phyloP scores from a whole-genome alignment of 495 filamentous ascomycete species.

The Penicillium riverlandense region DNA sequence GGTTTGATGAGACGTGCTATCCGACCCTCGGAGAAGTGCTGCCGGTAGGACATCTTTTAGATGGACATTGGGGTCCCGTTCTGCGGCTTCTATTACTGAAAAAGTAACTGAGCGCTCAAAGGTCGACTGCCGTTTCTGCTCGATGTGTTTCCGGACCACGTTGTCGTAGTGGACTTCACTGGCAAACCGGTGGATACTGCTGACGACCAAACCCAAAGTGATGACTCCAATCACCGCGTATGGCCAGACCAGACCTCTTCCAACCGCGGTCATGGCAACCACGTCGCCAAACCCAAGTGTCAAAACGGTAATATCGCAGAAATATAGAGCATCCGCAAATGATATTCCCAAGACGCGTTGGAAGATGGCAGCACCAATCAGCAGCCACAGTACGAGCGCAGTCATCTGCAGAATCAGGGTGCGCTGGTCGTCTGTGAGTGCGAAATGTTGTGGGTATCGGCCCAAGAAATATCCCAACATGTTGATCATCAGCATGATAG shows the following conservation, averaged over 20 bases:
- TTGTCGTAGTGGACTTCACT: conserved; percentile 57
- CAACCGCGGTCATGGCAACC: conserved; percentile 36
- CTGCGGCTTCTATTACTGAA: conserved; percentile 2
- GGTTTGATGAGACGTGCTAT: conserved; percentile 7
- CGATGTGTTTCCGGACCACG: conserved; percentile 56
- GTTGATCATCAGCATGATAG: conserved; percentile 61
- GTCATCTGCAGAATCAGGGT: conserved; percentile 61
- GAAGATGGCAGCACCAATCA: conserved; percentile 53
- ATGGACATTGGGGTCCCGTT: not conserved
- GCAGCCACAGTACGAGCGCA: conserved; percentile 54
- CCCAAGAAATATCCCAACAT: conserved; percentile 73
- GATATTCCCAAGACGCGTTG: conserved; percentile 36
- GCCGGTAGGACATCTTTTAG: conserved; percentile 1
- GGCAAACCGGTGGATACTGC: conserved; percentile 69
- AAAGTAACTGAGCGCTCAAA: conserved; percentile 46
- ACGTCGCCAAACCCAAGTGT: conserved; percentile 63
- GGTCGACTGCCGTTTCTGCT: conserved; percentile 49
- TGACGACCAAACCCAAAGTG: conserved; percentile 79
- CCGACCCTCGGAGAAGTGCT: not conserved
- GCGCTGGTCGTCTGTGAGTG: conserved; percentile 64
- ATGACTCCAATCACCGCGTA: conserved; percentile 81
- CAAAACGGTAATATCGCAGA: conserved; percentile 58
- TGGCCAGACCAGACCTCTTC: conserved; percentile 66
- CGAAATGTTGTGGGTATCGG: conserved; percentile 70
- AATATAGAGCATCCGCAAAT: conserved; percentile 55